Evolutionary conservation across 2,329 filamentous ascomycete genomes (phyloP).

Genomic region (Colletotrichum sp.): DNA sequence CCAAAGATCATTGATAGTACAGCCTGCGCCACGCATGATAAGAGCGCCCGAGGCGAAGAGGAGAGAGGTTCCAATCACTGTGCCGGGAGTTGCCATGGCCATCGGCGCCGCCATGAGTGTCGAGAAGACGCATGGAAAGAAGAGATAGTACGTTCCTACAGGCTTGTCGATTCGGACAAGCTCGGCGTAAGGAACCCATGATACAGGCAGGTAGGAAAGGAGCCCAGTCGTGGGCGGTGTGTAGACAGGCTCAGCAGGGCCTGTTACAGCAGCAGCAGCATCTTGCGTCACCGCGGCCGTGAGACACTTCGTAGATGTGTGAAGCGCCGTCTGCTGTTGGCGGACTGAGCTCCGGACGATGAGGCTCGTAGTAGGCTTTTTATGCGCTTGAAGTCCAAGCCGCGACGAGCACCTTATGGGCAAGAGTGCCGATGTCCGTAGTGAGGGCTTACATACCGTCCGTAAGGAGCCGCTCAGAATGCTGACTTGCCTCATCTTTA

Average conservation of each 20-base stretch:
- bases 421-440: neutral
- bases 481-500: constrained; percentile 5
- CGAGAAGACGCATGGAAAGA: constrained; percentile 85
- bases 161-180: constrained; percentile 84
- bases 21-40: constrained; percentile 87
- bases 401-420: neutral
- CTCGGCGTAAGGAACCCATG: constrained; percentile 82
- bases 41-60: constrained; percentile 80
- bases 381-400: neutral
- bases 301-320: constrained; percentile 13
- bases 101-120: constrained; percentile 81
- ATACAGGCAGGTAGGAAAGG: constrained; percentile 70
- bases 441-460: neutral
- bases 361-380: neutral
- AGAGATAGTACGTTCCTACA: constrained; percentile 82
- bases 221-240: constrained; percentile 74
- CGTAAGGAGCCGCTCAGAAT: neutral
- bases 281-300: constrained; percentile 1
- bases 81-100: constrained; percentile 60
- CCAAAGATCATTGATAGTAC: constrained; percentile 90
- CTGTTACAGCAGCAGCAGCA: constrained; percentile 19
- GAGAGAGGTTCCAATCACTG: constrained; percentile 67
- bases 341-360: neutral
- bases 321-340: neutral
- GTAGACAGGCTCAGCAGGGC: constrained; percentile 49